Evolutionary conservation across 106 monocot genomes (phyloP), one percentile per base, ranked within the genome.

Genomic region (Dactylorhiza incarnata): DNA sequence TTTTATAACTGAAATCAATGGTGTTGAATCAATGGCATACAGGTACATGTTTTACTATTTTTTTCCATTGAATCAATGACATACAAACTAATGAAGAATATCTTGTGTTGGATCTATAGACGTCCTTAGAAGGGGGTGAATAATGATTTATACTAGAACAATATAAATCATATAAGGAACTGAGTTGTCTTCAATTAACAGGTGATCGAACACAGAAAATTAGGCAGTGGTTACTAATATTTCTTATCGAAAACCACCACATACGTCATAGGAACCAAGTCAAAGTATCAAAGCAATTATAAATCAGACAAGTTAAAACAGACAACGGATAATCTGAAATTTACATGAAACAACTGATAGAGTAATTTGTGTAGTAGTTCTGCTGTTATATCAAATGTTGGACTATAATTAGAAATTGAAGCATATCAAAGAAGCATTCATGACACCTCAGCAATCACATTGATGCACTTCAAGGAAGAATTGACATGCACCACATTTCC

Each of bases 401-500:
- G 16, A 53, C 15, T 53, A 53, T 13, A 53, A 14, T 53, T 12
- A 53, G 53, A 53, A 13, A 53, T 53, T 53, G 15, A 53, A 14
- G 53, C 53, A 53, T 10, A 53, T 53, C 16, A 14, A 13, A 3
- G 4, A 53, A 53, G 15, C 59, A 73, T 29, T 4, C 1, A 71
- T 71, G 3, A 5, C 66, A 94, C 94, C 94, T 94, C 91, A 70
- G 80, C 91, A 73, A 82, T 48, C 13, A 91, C 94, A 78, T 94
- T 89, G n/a, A 94, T 84, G 51, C 89, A 83, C 72, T 84, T 91
- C 76, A 91, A 75, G 24, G 89, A 89, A 25, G 94, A 89, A 84
- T 94, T 55, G 17, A 94, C 91, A 5, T 81, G 73, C 23, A 94
- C 83, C 9, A 94, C 91, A 29, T 68, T 87, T 24, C 94, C 94